Base-by-base conservation (phyloP, 1,284 basidiomycete genomes). In the Ceratobasidium sp. region DNA sequence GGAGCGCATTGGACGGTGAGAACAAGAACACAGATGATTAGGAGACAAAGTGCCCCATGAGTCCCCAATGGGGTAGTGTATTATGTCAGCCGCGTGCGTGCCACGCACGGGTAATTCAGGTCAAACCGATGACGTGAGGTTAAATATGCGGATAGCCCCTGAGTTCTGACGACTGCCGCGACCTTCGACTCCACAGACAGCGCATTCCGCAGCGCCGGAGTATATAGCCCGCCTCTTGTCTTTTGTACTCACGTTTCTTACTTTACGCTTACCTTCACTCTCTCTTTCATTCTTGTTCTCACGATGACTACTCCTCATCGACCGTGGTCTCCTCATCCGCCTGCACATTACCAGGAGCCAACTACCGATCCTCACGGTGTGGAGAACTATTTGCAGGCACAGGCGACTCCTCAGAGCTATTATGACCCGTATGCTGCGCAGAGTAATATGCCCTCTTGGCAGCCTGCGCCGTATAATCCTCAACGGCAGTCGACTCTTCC, bases 271-370 rank as follows among this genome's bases (percentile, higher is more conserved):
- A 33, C 33, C 33, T 15, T 26, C 26, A 42, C 53, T 44, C 53
- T 46, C 42, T 23, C n/a, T 46, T 20, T 51, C 66, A 20, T 44
- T 44, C 55, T 39, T 7, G 23, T 53, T 56, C 68, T 58, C 72
- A 76, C 61, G 18, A 76, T 76, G 72, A 44, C 72, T 13, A 46
- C 44, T 40, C 71, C 58, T 42, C 60, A 42, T 5, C 44, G 61
- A 66, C 72, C 72, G 12, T 76, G 72, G 72, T 76, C 72, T 20
- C 72, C 60, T 76, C 72, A 64, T 49, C 72, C 60, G 18, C 72
- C 60, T 33, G 61, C 72, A 18, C 72, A 76, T 61, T 76, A 76
- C 61, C 72, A 64, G 39, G 46, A 76, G 26, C 72, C 60, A 13
- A 64, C 46, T 49, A 66, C 72, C 7, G 72, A 76, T 39, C 61